Evolutionary conservation across 2,329 filamentous ascomycete genomes (phyloP), one percentile per base, ranked within the genome.

Genomic region (Spiromastix sp.): DNA sequence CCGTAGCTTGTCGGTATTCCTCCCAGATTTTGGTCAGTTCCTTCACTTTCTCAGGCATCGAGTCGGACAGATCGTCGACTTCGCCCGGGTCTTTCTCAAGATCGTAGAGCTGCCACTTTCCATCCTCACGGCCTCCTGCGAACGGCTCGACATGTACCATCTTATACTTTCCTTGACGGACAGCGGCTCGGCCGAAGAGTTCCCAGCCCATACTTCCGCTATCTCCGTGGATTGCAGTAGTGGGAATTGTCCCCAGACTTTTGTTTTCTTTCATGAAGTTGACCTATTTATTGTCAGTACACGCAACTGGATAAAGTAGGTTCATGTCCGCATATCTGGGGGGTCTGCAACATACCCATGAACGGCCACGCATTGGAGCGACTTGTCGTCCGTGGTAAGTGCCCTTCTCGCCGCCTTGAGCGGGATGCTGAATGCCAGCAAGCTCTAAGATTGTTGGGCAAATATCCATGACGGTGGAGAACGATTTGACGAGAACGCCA

Each of bases 21-120:
- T 76, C 68, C 71, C 73, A 77, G 12, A 69, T 56, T 45, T 66
- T 63, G 4, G 74, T 48, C 47, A 76, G 54, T 38, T 65, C 57
- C 39, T 64, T 46, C 26, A 76, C 39, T 4, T 61, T 55, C 31
- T 69, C 65, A 0, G 62, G 60, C 15, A 65, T 48, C 15, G 47
- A 20, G 13, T 61, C 59, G 0, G 57, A 51, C 18, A 70, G 44
- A 45, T 71, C 66, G 31, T 65, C 51, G 0, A 65, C 56, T 49
- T 77, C 69, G 3, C 70, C 70, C 0, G 67, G 67, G 41, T 77
- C 72, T 1, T 55, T 54, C 4, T 48, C 51, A 2, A 76, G 55
- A 45, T 75, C 66, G 46, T 73, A 76, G 25, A 77, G 52, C 52
- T 76, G 68, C 71, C 72, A 77, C 17, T 63, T 62, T 46, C 72